A percentile compares a stretch with the other conserved stretches of the same genome.
These are phyloP conservation scores for Metschnikowia amazonensis DNA, from an alignment of 805 yeast genomes.

Conservation along the genomic window DNA sequence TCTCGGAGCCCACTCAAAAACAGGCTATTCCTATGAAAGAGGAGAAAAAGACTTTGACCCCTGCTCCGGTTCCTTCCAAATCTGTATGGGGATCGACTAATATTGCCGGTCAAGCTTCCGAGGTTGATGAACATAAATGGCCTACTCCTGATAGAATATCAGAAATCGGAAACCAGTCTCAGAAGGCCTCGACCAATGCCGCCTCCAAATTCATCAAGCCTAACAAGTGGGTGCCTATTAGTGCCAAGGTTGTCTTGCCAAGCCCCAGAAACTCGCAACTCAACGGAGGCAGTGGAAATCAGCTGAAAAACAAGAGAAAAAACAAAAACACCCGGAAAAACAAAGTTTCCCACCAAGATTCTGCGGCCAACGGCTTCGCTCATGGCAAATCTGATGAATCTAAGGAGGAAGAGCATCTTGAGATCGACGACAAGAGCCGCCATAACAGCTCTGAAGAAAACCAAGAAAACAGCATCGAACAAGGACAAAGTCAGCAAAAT, in stretches of 20 bases:
- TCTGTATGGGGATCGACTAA: conserved; percentile 40
- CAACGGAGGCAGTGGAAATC: conserved; percentile 12
- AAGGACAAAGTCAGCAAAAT: conserved; percentile 12
- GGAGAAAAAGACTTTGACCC: conserved; percentile 37
- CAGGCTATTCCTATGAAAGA: conserved; percentile 14
- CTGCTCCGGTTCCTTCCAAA: conserved; percentile 44
- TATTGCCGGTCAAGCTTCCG: conserved; percentile 14
- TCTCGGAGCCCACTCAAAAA: conserved; percentile 1
- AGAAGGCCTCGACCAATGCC: conserved; percentile 12
- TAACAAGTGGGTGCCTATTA: conserved; percentile 44
- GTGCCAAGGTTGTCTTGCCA: conserved; percentile 40
- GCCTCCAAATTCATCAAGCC: conserved; percentile 37
- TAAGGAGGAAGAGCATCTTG: conserved; percentile 10
- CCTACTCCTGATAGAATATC: conserved; percentile 39
- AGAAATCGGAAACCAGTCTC: conserved; percentile 15
- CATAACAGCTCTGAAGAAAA: conserved; percentile 8
- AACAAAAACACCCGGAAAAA: conserved; percentile 20
- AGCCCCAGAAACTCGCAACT: conserved; percentile 30
- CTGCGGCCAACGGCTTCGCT: conserved; percentile 9
- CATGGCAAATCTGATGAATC: conserved; percentile 11
- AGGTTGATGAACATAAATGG: conserved; percentile 42
- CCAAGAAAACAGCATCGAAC: conserved; percentile 7
- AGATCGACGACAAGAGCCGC: conserved; percentile 7
- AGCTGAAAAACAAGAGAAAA: conserved; percentile 27
- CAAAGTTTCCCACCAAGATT: conserved; percentile 10